Evolutionary conservation across 176 grass and related monocot genomes (phyloP), one percentile per base, ranked within the genome.

Genomic region (Carex scoparia): DNA sequence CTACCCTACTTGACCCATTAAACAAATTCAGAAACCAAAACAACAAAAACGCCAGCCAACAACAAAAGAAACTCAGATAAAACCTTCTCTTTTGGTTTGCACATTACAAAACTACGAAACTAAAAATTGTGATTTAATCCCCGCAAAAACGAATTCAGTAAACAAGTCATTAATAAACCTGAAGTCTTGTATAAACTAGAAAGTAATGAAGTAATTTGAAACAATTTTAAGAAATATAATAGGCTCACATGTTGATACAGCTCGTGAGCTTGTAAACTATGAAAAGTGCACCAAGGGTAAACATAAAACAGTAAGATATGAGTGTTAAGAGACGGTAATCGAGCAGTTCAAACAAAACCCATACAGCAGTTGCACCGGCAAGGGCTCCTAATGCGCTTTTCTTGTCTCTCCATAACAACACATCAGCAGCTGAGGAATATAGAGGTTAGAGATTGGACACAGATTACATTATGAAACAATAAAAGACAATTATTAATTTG

Each of bases 351-450:
- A 97, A 93, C 61, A 94, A 79, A 67, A 92, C 61, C 94, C 90
- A 97, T 48, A 97, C 64, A 46, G 91, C 73, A 2, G 94, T 94
- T 79, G 92, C 90, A 61, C 86, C 86, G n/a, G 90, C 90, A 46
- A 94, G 87, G 7, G 92, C 89, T 51, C 76, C 90, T 7, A 85
- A 69, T 58, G 94, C 90, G 6, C 44, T 85, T 74, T 97, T 97
- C 84, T 91, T 97, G 61, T 97, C 84, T 85, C 88, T 94, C 94
- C 92, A 97, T 65, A 97, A 38, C 8, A 97, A 82, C 23, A 97
- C 72, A 86, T 97, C 90, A 73, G 94, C 94, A 88, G 92, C 92
- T 97, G 86, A 82, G 83, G 14, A 85, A 2, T 66, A 67, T 6
- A 66, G 28, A 55, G 7, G 27, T n/a, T 55, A 35, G 9, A 62